Evolutionary conservation across 2,329 filamentous ascomycete genomes (phyloP), one percentile per base, ranked within the genome.

Genomic region (Exophiala sp.): DNA sequence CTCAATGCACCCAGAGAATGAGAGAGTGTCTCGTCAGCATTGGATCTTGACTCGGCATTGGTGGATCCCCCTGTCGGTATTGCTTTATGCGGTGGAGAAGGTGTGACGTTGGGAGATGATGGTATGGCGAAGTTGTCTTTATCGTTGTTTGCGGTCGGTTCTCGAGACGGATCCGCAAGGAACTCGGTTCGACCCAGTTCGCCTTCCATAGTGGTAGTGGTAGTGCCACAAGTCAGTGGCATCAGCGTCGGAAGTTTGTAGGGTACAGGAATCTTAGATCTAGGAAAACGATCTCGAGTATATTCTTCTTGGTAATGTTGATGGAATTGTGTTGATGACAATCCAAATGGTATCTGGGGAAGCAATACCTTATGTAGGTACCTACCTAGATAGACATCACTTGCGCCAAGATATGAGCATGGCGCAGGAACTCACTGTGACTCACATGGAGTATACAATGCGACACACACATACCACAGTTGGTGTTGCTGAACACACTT

Each of bases 41-140:
- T 51, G 16, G 50, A 46, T 36, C 24, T 46, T 41, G 42, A 20
- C 33, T 54, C 54, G 18, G 47, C 38, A 39, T 52, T 45, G 12
- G 49, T 47, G 38, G 51, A 10, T 41, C 43, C 24, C 12, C 35
- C 32, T 21, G 38, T 41, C 21, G 34, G 50, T 36, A 18, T 39
- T 39, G 33, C 32, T 48, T 53, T 42, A 20, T 51, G 49, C 8
- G 47, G 34, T 14, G 36, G 38, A 47, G 43, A 35, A 34, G 40
- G 36, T 42, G 48, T 52, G n/a, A 34, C 38, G 16, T 42, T 45
- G 41, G 46, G 38, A 54, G 47, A 49, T 3, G 51, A 44, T 33
- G 47, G 8, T 24, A 47, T n/a, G 7, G 21, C 16, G 33, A 48
- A 34, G 10, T 50, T 39, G 20, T 58, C 51, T 47, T 46, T 40